Evolutionary conservation across 2,329 filamentous ascomycete genomes (phyloP).

Genomic region (Penicillium sp.): DNA sequence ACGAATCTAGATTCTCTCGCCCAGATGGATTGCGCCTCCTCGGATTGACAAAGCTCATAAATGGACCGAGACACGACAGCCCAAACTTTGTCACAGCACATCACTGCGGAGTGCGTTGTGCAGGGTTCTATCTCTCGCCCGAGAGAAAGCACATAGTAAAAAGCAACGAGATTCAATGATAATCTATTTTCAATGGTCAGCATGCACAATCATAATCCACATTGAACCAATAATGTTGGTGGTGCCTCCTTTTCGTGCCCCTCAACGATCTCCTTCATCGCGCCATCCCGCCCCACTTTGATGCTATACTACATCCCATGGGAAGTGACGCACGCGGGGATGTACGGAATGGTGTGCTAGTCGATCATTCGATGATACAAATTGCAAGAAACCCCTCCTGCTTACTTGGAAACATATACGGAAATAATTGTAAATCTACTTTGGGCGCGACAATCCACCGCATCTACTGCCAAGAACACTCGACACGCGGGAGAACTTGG

Average conservation of each 20-base stretch:
- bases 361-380: constrained; percentile 1
- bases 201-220: neutral
- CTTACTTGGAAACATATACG: neutral
- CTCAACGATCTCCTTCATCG: constrained; percentile 21
- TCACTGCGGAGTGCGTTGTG: neutral
- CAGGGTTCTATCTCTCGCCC: constrained; percentile 14
- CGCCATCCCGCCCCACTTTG: constrained; percentile 39
- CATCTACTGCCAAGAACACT: neutral
- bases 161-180: neutral
- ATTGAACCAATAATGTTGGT: constrained; percentile 5
- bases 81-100: neutral
- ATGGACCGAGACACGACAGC: neutral
- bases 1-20: neutral
- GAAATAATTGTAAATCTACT: neutral
- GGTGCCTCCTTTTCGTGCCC: neutral
- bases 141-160: constrained; percentile 4
- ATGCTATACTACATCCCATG: constrained; percentile 25
- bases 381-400: neutral
- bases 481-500: neutral
- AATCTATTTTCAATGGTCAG: neutral
- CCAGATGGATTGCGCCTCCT: too few relatives aligned
- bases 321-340: constrained; percentile 14
- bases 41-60: neutral
- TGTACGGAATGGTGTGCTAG: constrained; percentile 6
- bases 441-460: neutral